Evolutionary conservation across 495 filamentous ascomycete genomes (phyloP).

Genomic region (Aspergillus campestris): DNA sequence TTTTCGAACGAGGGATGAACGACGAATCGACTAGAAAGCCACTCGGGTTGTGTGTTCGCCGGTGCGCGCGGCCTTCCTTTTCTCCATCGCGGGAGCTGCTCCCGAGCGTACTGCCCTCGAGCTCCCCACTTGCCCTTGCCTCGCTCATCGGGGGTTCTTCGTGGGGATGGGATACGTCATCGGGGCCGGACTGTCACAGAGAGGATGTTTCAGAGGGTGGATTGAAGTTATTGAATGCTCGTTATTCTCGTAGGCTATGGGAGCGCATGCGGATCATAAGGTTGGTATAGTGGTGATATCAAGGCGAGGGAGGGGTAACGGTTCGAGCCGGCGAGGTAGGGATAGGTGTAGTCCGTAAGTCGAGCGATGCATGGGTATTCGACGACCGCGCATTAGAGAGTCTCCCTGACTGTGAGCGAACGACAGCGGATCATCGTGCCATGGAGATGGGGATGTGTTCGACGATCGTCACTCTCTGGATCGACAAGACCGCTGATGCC

Average conservation of each 20-base stretch:
- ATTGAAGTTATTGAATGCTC: conserved; percentile 4
- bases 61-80: conserved; percentile 16
- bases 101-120: conserved; percentile 35
- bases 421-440: neutral
- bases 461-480: neutral
- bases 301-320: too few relatives aligned
- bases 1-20: conserved; percentile 23
- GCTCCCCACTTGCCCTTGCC: conserved; percentile 25
- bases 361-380: too few relatives aligned
- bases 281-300: too few relatives aligned
- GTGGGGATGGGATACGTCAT: conserved; percentile 13
- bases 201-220: neutral
- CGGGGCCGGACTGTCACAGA: conserved; percentile 7
- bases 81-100: conserved; percentile 34
- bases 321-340: too few relatives aligned
- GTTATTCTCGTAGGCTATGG: conserved; percentile 11
- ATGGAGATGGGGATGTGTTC: neutral
- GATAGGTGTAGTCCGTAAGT: too few relatives aligned
- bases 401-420: conserved; percentile 9
- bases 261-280: conserved; percentile 8
- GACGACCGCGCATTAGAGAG: neutral
- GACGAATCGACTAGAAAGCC: conserved; percentile 39
- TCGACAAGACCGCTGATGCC: conserved; percentile 1
- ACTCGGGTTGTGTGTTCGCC: conserved; percentile 32
- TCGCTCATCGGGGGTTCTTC: conserved; percentile 21